Base-by-base conservation (phyloP, 129 eudicot genomes). In the Centella asiatica region DNA sequence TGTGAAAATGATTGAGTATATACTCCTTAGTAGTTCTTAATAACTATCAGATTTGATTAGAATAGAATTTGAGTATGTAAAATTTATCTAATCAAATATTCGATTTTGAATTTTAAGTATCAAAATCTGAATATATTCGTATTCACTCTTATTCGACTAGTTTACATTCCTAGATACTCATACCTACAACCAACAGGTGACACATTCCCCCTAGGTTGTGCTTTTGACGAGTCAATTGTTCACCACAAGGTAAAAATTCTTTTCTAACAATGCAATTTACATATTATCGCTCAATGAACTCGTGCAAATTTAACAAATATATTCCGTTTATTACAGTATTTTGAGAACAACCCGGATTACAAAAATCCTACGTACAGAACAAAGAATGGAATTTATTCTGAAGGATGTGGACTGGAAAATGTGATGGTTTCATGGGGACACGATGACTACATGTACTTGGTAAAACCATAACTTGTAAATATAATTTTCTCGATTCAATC, bases 391-490 rank as follows among this genome's bases (percentile, higher is more conserved):
- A 58, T 90, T 55, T 87, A 90, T 66, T 6, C 73, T 4, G 84
- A 86, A 76, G 95, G 95, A 53, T 86, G 94, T 74, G 98, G 98
- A 40, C 83, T 87, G 0, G 85, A 87, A 4, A 92, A 92, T 75
- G 95, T 92, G 42, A 57, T 68, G 58, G 76, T 92, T 66, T 87
- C 98, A 29, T 92, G 94, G 94, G 98, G 98, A 7, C 98, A 92
- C 66, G 98, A 90, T 71, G 95, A 90, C 53, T 90, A 90, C 71
- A 86, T 90, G 97, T 86, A 83, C 68, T 72, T 90, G 94, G 96
- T 86, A 82, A 47, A 33, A 9, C 9, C 26, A 13, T 33, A 6
- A n/a, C n/a, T n/a, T n/a, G n/a, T n/a, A n/a, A n/a, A n/a, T n/a
- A n/a, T n/a, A n/a, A n/a, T n/a, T n/a, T n/a, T n/a, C n/a, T n/a